Base-by-base conservation (phyloP, 768 basidiomycete genomes). In the Kockovaella imperatae region DNA sequence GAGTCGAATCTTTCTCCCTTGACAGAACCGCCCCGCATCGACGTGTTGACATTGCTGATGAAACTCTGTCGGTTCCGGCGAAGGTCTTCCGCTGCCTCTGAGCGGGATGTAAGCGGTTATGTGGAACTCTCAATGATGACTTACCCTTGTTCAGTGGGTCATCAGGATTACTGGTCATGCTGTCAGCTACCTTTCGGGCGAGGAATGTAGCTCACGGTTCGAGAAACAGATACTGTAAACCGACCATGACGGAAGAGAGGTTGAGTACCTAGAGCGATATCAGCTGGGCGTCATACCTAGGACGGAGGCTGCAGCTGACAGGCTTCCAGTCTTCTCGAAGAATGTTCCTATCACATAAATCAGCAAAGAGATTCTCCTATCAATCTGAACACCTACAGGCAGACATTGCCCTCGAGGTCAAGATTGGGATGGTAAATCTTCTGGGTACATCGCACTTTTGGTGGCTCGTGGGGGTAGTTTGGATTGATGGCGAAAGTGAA, bases 351-450 rank as follows among this genome's bases (percentile, higher is more conserved):
- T 1, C 5, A 10, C 15, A 6, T 26, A 29, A 28, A 3, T 6
- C 24, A 17, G 23, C 29, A 4, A 18, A 31, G 29, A n/a, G 32
- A 25, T 36, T n/a, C 21, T 21, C 35, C 35, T 21, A n/a, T 36
- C n/a, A n/a, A n/a, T n/a, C n/a, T n/a, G 24, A 26, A 26, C n/a
- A 50, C 64, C 59, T 32, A 64, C 61, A 99, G 72, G 76, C 95
- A 99, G 38, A 99, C 93, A 60, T 97, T 97, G 36, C 95, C 95
- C 68, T 96, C 89, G 30, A 95, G 79, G 72, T 99, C 95, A 44
- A 99, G 84, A 65, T 99, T 99, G 0, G 95, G 95, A 70, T 99
- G 95, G 72, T 99, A 99, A 67, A 97, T 96, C 93, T 82, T 95
- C 68, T 88, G 88, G 38, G 82, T 84, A 75, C 93, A 97, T 69